Evolutionary conservation across 768 basidiomycete genomes (phyloP).

Genomic region (Scleroderma citrinum): DNA sequence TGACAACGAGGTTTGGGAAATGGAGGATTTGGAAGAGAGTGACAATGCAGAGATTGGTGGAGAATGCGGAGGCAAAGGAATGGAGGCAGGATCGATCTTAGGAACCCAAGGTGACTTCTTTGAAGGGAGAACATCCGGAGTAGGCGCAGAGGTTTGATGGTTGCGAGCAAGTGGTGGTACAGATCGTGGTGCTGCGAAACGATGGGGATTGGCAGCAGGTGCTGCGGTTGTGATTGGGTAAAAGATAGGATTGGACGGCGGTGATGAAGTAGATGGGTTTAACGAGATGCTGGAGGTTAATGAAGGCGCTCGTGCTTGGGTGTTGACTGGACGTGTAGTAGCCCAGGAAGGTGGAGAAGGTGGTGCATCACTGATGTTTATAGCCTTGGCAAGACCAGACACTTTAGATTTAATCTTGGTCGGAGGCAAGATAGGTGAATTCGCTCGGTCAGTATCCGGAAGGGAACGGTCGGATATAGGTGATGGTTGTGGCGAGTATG

Average conservation of each 20-base stretch:
- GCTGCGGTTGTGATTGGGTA: constrained; percentile 55
- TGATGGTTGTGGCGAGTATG: constrained; percentile 11
- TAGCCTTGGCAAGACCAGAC: constrained; percentile 39
- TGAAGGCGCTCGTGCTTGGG: constrained; percentile 25
- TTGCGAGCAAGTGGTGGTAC: constrained; percentile 30
- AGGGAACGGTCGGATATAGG: constrained; percentile 12
- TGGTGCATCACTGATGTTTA: constrained; percentile 20
- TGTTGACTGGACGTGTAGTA: constrained; percentile 25
- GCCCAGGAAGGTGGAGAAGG: constrained; percentile 33
- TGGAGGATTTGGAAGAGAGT: constrained; percentile 71
- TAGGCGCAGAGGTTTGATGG: constrained; percentile 19
- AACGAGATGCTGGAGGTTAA: constrained; percentile 22
- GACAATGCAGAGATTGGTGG: constrained; percentile 69
- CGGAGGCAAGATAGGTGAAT: constrained; percentile 15
- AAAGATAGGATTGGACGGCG: constrained; percentile 28
- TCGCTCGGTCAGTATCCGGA: constrained; percentile 9
- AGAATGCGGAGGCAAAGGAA: constrained; percentile 64
- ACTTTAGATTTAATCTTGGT: constrained; percentile 59
- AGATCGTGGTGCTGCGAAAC: constrained; percentile 37
- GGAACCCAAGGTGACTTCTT: constrained; percentile 11
- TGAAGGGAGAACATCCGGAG: constrained; percentile 18
- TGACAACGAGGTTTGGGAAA: constrained; percentile 48
- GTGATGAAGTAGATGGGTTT: constrained; percentile 15
- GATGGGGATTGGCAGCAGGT: constrained; percentile 55
- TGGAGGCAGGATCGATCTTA: constrained; percentile 49